Evolutionary conservation across 2,329 filamentous ascomycete species (phyloP), one percentile per base, ranked within the genome.

Genomic region (Venturia nashicola): DNA sequence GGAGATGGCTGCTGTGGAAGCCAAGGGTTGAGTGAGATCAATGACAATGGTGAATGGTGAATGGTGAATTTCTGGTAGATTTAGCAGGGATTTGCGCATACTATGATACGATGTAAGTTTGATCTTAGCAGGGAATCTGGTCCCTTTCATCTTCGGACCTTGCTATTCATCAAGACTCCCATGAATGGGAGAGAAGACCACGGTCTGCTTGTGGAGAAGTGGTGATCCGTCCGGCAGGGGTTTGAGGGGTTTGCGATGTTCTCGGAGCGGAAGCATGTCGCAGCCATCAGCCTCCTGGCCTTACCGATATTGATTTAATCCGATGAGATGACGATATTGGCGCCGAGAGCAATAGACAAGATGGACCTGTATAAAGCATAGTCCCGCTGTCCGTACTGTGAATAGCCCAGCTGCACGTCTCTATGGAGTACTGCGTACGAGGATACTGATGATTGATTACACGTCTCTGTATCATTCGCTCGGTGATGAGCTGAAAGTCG

Each of bases 1-100:
- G n/a, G 64, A 65, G 20, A 46, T 65, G 46, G 64, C 61, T n/a
- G 61, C 36, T 14, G 64, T 59, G 39, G 64, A 65, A 27, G 34
- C 32, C 51, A 57, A 57, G 51, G 51, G 18, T 57, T 57, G 14
- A 57, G 16, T 3, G 32, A 36, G 12, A 34, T 5, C 4, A 20
- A 34, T 34, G n/a, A n/a, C n/a, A n/a, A n/a, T n/a, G n/a, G n/a
- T n/a, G n/a, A n/a, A n/a, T n/a, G n/a, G n/a, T n/a, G n/a, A n/a
- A n/a, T n/a, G n/a, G n/a, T n/a, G n/a, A n/a, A n/a, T n/a, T n/a
- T n/a, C n/a, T n/a, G n/a, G n/a, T n/a, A n/a, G n/a, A n/a, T n/a
- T n/a, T n/a, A n/a, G n/a, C n/a, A n/a, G n/a, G n/a, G n/a, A n/a
- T n/a, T n/a, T n/a, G n/a, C n/a, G n/a, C n/a, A n/a, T n/a, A n/a